A percentile compares a stretch with the other conserved stretches of the same genome.
Evolutionary conservation across 805 yeast genomes (phyloP).

Genomic region (Phaffomyces thermotolerans): DNA sequence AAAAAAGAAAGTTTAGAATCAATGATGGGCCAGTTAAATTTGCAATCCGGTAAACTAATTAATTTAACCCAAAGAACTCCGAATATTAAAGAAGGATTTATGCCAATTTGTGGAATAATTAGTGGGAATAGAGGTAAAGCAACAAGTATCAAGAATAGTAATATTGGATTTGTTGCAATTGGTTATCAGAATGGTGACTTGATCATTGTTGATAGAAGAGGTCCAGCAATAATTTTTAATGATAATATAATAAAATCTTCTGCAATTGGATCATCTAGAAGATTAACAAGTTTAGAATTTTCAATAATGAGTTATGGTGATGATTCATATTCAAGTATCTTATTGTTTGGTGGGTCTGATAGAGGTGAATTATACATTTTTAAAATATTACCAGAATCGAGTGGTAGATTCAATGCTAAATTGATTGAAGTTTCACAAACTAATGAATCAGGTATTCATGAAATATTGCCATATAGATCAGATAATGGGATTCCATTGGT

Average conservation of each 20-base stretch:
- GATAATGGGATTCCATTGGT: constrained; percentile 56
- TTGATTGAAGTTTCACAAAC: constrained; percentile 41
- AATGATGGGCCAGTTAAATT: constrained; percentile 24
- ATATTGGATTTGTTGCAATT: constrained; percentile 77
- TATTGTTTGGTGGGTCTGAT: constrained; percentile 70
- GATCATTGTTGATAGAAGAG: constrained; percentile 69
- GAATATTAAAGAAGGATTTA: constrained; percentile 48
- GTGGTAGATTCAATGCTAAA: constrained; percentile 55
- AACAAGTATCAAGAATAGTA: constrained; percentile 58
- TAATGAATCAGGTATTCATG: constrained; percentile 44
- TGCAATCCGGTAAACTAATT: constrained; percentile 26
- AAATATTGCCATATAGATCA: constrained; percentile 51
- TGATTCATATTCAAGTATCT: constrained; percentile 65
- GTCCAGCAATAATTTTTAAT: constrained; percentile 60
- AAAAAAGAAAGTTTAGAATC: constrained; percentile 25
- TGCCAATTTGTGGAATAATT: constrained; percentile 41
- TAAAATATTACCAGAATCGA: constrained; percentile 54
- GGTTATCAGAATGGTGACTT: constrained; percentile 74
- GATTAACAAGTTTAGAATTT: constrained; percentile 60
- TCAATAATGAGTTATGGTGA: constrained; percentile 61
- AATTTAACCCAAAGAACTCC: constrained; percentile 53
- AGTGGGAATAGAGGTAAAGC: constrained; percentile 42
- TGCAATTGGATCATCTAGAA: constrained; percentile 18
- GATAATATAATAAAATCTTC: constrained; percentile 26
- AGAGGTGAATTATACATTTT: constrained; percentile 62